These are phyloP conservation scores for Pythium periplocum DNA, from an alignment of 352 stramenopile genomes.

Conservation along the genomic window DNA sequence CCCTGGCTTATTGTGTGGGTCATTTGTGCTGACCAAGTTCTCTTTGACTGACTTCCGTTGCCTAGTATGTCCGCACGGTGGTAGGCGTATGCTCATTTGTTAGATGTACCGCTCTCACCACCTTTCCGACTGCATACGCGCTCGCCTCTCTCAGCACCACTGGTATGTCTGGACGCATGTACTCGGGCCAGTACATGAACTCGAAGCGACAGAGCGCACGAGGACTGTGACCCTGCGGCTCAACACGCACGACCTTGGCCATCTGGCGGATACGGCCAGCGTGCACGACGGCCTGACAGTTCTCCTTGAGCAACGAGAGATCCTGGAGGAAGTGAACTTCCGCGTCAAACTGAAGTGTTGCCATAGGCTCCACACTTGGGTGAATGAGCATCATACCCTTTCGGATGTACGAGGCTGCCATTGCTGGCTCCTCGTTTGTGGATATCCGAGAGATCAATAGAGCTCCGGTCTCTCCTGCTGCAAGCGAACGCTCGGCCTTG, in stretches of 20 bases:
- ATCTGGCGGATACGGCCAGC: slow-evolving; percentile 76
- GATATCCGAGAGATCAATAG: slow-evolving; percentile 32
- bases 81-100: slow-evolving; percentile 26
- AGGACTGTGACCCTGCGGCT: slow-evolving; percentile 14
- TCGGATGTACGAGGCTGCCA: slow-evolving; percentile 27
- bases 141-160: slow-evolving; percentile 64
- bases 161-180: slow-evolving; percentile 69
- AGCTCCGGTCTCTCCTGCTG: slow-evolving; percentile 64
- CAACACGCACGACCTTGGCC: slow-evolving; percentile 65
- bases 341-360: slow-evolving; percentile 67
- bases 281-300: slow-evolving; percentile 81
- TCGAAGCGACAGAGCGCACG: slow-evolving; percentile 69
- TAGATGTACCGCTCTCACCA: slow-evolving; percentile 59
- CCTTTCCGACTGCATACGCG: slow-evolving; percentile 62
- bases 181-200: slow-evolving; percentile 86
- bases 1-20: no score
- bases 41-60: not conserved
- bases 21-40: not conserved
- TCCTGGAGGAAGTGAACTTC: slow-evolving; percentile 71
- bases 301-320: slow-evolving; percentile 48
- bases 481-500: slow-evolving; percentile 48
- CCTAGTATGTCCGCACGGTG: slow-evolving; percentile 46
- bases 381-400: slow-evolving; percentile 76
- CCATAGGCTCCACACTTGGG: slow-evolving; percentile 50
- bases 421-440: not conserved